Conservation (phyloP, 306 rosid genomes). For the Fragaria ananassa region DNA sequence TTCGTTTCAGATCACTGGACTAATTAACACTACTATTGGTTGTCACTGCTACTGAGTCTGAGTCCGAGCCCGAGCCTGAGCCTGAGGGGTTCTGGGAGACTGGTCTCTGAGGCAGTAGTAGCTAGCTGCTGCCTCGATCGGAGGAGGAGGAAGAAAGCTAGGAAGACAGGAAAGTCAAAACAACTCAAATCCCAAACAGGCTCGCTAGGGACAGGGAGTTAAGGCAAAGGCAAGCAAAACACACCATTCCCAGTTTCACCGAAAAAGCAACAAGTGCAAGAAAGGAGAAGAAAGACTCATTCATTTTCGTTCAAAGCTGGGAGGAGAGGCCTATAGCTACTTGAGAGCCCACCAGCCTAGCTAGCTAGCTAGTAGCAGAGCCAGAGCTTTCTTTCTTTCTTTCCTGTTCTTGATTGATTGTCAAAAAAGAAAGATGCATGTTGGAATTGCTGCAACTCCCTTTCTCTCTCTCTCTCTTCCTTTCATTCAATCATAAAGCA, state of each 20-base stretch:
- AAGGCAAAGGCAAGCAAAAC: constrained; percentile 16
- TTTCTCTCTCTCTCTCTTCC: constrained; percentile 27
- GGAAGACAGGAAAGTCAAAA: constrained; percentile 14
- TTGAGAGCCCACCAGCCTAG: not conserved
- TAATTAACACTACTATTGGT: too few relatives aligned
- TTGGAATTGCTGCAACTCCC: constrained; percentile 33
- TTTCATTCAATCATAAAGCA: constrained; percentile 63
- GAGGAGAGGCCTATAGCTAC: not conserved
- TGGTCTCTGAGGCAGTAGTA: not conserved
- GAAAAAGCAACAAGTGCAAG: constrained; percentile 8
- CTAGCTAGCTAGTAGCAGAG: not conserved
- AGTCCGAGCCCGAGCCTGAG: not conserved
- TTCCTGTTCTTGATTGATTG: constrained; percentile 3
- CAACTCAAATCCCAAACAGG: constrained; percentile 17
- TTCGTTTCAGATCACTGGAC: too few relatives aligned
- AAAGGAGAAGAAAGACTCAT: not conserved
- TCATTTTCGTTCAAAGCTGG: not conserved
- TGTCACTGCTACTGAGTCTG: not conserved
- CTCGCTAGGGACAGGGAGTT: not conserved
- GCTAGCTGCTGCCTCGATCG: constrained; percentile 8
- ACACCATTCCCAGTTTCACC: constrained; percentile 14
- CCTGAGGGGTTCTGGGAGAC: not conserved
- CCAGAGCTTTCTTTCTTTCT: constrained; percentile 8
- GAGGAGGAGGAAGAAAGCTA: not conserved
- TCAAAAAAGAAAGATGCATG: constrained; percentile 33